Conservation (phyloP, 164 flowering plant genomes). For the Magnolia kwangsiensis region DNA sequence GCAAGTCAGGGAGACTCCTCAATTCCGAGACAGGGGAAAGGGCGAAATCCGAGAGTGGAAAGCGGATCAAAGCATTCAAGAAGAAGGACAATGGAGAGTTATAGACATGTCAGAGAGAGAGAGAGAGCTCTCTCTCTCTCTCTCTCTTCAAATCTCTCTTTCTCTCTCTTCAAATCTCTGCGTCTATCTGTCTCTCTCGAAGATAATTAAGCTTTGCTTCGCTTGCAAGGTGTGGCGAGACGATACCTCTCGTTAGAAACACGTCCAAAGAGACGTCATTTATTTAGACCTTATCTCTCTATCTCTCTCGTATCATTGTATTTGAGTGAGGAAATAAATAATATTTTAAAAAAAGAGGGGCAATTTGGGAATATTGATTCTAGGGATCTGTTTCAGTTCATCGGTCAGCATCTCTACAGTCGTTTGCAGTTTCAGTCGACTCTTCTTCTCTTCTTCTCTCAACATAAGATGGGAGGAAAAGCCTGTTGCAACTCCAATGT, state of each 20-base stretch:
- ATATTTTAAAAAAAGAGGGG: no score
- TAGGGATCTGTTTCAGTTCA: no score
- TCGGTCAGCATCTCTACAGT: no score
- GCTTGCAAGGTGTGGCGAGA: conserved; percentile 25
- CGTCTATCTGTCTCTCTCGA: neutral
- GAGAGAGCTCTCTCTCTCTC: conserved; percentile 4
- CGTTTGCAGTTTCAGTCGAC: no score
- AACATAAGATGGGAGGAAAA: no score
- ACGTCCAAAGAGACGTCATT: conserved; percentile 9
- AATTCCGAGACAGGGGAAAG: neutral
- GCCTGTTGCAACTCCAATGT: no score
- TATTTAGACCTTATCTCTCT: neutral
- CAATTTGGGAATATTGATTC: no score
- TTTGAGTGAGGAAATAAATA: no score
- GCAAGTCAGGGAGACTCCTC: neutral
- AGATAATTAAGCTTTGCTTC: conserved; percentile 14
- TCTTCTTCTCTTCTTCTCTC: no score
- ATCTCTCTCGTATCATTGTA: no score
- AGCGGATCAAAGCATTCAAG: neutral
- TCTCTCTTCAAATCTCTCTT: neutral
- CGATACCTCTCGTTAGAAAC: conserved; percentile 21
- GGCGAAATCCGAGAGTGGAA: neutral
- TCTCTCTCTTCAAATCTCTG: neutral
- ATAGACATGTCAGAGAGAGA: neutral
- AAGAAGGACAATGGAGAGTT: neutral